These are phyloP conservation scores for Tylopilus sp. DNA, from an alignment of 1,284 basidiomycete species.

Conservation along the genomic window DNA sequence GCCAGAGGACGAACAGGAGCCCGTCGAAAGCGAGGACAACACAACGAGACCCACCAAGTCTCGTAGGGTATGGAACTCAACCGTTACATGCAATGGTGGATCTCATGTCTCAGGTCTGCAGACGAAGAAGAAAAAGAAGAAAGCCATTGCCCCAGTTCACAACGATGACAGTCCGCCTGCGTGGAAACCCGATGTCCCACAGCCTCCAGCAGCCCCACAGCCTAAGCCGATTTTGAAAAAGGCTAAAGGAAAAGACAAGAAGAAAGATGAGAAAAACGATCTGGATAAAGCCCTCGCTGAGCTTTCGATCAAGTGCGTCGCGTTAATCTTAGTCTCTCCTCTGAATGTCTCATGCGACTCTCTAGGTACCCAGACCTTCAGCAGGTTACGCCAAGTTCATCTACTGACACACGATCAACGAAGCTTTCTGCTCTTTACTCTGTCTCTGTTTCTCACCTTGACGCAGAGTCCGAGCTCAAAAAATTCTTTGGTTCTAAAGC, in stretches of 20 bases:
- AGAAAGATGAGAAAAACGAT: conserved; percentile 69
- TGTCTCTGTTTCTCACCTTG: conserved; percentile 75
- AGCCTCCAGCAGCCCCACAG: conserved; percentile 3
- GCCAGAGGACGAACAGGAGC: conserved; percentile 39
- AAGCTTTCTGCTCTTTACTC: conserved; percentile 60
- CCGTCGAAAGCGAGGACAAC: conserved; percentile 29
- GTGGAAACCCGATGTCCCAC: conserved; percentile 13
- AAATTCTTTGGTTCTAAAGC: conserved; percentile 92
- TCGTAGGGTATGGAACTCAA: conserved; percentile 40
- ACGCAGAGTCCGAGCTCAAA: conserved; percentile 83
- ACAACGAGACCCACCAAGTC: conserved; percentile 34
- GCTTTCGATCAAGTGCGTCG: conserved; percentile 67
- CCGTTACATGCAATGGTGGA: neutral
- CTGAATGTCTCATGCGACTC: conserved; percentile 5
- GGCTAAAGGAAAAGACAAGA: conserved; percentile 55
- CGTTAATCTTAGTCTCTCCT: neutral
- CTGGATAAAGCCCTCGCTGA: conserved; percentile 81
- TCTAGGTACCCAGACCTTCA: conserved; percentile 55
- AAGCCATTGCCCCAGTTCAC: conserved; percentile 19
- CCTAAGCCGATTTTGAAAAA: conserved; percentile 47
- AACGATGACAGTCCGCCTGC: conserved; percentile 10
- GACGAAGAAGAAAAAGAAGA: conserved; percentile 57
- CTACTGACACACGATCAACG: conserved; percentile 12
- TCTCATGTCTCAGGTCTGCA: conserved; percentile 12
- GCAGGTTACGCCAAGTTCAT: conserved; percentile 28